A percentile compares a stretch with the other conserved stretches of the same genome.
phyloP scores from a whole-genome alignment of 2,329 filamentous ascomycete genomes.

The Ascochyta rabiei region DNA sequence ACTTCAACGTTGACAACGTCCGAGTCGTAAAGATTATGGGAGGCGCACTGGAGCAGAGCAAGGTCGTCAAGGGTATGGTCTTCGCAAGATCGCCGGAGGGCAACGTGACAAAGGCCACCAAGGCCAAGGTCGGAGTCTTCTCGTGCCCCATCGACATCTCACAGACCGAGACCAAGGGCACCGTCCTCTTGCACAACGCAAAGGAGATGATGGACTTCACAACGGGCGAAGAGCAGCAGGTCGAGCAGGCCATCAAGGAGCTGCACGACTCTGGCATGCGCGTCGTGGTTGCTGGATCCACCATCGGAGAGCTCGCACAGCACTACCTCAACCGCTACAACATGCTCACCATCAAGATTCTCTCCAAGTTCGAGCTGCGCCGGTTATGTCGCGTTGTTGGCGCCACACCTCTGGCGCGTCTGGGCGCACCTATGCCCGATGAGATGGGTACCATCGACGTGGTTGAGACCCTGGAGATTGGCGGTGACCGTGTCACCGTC shows the following conservation, averaged over 20 bases:
- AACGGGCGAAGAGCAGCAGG: conserved; percentile 91
- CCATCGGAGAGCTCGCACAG: conserved; percentile 92
- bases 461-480: conserved; percentile 97
- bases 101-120: conserved; percentile 81
- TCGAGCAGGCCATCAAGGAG: conserved; percentile 92
- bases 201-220: conserved; percentile 99
- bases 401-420: conserved; percentile 90
- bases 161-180: conserved; percentile 99
- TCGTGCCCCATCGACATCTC: conserved; percentile 94
- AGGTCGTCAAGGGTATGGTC: conserved; percentile 97
- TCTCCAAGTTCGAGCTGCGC: conserved; percentile 97
- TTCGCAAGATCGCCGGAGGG: conserved; percentile 96
- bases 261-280: conserved; percentile 91
- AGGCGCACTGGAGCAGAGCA: conserved; percentile 90
- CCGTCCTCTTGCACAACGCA: conserved; percentile 93
- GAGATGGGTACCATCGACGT: conserved; percentile 96
- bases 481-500: conserved; percentile 95
- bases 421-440: conserved; percentile 99
- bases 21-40: conserved; percentile 99
- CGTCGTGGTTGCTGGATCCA: conserved; percentile 88
- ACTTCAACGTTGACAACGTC: conserved; percentile 99
- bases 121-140: conserved; percentile 96
- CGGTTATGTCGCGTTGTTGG: conserved; percentile 95
- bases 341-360: conserved; percentile 93
- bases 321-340: conserved; percentile 98